Percentiles rank a stretch among this genome's conserved stretches.
These are phyloP conservation scores for Crithidia acanthocephali DNA, from an alignment of 208 protist genomes.

Conservation along the genomic window DNA sequence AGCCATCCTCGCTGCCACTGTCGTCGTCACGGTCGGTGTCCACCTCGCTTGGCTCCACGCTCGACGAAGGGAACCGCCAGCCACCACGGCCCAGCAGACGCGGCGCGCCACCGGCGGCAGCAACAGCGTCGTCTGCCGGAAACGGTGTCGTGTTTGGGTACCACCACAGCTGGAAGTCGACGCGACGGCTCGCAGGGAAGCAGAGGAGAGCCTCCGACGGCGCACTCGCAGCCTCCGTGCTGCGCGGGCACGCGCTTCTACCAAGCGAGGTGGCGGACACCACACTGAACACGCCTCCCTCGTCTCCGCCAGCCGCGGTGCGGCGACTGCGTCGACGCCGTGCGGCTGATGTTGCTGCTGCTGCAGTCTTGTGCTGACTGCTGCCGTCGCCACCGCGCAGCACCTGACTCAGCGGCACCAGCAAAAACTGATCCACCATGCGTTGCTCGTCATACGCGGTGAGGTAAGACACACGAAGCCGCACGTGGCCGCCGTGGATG, in stretches of 20 bases:
- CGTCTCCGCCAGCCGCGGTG: neutral
- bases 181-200: conserved; percentile 15
- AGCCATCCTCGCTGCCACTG: neutral
- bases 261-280: conserved; percentile 9
- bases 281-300: neutral
- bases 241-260: neutral
- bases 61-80: conserved; percentile 20
- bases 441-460: neutral
- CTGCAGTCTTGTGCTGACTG: too few species aligned
- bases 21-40: neutral
- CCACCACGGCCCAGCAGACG: conserved; percentile 21
- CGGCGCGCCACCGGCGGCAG: neutral
- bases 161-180: conserved; percentile 32
- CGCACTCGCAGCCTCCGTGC: neutral
- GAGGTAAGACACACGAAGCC: conserved; percentile 9
- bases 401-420: conserved; percentile 20
- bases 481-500: conserved; percentile 30
- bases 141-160: conserved; percentile 8
- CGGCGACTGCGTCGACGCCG: neutral
- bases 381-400: neutral
- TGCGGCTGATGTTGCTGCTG: neutral
- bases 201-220: conserved; percentile 23
- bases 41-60: neutral
- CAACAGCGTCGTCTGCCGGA: neutral
- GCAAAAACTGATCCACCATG: conserved; percentile 7